These are phyloP conservation scores for Bipolaris zeicola DNA, from an alignment of 2,329 filamentous ascomycete genomes.

Conservation along the genomic window DNA sequence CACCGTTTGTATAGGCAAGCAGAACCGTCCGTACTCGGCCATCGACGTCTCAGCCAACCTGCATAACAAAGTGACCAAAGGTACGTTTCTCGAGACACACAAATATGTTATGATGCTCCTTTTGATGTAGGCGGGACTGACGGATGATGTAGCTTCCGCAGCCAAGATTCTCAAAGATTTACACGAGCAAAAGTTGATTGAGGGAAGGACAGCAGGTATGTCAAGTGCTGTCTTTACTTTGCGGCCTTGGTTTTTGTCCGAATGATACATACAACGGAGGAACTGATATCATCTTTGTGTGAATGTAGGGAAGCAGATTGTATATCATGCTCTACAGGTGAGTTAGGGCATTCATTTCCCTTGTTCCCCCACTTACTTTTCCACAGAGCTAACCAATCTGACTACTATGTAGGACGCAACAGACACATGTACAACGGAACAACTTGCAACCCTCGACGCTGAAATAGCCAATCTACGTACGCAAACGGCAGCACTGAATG, in stretches of 20 bases:
- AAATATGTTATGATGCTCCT: too few relatives aligned
- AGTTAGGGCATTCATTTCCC: neutral
- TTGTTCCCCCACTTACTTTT: neutral
- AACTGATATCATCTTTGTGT: neutral
- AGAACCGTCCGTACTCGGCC: conserved; percentile 62
- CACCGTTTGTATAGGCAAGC: conserved; percentile 46
- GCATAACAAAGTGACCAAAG: conserved; percentile 65
- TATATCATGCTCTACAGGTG: conserved; percentile 63
- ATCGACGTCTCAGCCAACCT: conserved; percentile 66
- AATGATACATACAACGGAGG: too few relatives aligned
- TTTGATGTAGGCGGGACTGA: conserved; percentile 11
- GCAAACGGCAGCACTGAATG: conserved; percentile 52
- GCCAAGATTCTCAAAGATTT: conserved; percentile 68
- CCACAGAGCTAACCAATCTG: too few relatives aligned
- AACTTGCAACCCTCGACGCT: conserved; percentile 57
- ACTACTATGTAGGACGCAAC: conserved; percentile 52
- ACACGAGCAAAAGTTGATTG: conserved; percentile 64
- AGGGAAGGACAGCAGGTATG: conserved; percentile 60
- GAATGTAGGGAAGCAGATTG: conserved; percentile 63
- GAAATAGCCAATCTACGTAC: conserved; percentile 55
- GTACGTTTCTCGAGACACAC: conserved; percentile 37
- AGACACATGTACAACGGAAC: conserved; percentile 55
- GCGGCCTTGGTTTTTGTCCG: too few relatives aligned
- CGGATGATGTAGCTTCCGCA: conserved; percentile 56
- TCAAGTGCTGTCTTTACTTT: neutral